A percentile compares a stretch with the other conserved stretches of the same genome.
Evolutionary conservation across 1,284 basidiomycete genomes (phyloP).

Genomic region (Sporisorium reilianum): DNA sequence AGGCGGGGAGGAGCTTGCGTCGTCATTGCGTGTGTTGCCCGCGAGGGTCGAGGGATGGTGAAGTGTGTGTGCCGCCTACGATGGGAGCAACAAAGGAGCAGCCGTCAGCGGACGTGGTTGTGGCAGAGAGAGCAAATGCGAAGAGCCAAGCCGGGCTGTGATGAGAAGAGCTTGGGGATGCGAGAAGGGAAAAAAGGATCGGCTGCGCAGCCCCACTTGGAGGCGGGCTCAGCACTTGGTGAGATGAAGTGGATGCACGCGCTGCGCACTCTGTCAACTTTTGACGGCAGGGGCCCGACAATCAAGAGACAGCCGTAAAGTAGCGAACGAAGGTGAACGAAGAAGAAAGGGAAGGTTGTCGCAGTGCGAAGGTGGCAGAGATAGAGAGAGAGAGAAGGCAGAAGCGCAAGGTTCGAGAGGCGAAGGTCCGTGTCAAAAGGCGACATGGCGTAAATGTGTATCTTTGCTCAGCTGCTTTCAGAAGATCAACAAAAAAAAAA

Average conservation of each 20-base stretch:
- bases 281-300: too few species aligned
- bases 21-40: conserved; percentile 1
- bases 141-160: background rate
- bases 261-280: background rate
- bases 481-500: background rate
- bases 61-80: background rate
- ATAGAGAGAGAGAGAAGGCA: background rate
- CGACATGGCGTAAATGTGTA: background rate
- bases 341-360: too few species aligned
- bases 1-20: conserved; percentile 17
- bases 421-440: conserved; percentile 3
- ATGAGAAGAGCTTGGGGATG: background rate
- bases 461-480: background rate
- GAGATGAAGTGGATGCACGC: conserved; percentile 10
- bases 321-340: too few species aligned
- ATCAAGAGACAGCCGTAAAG: too few species aligned
- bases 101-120: background rate
- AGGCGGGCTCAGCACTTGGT: background rate
- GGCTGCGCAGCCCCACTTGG: background rate
- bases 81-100: background rate
- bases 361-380: too few species aligned
- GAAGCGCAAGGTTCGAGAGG: background rate
- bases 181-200: background rate
- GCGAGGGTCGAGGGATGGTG: background rate
- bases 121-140: background rate